Evolutionary conservation across 2,329 filamentous ascomycete genomes (phyloP), one percentile per base, ranked within the genome.

Genomic region (Tolypocladium nubicola): DNA sequence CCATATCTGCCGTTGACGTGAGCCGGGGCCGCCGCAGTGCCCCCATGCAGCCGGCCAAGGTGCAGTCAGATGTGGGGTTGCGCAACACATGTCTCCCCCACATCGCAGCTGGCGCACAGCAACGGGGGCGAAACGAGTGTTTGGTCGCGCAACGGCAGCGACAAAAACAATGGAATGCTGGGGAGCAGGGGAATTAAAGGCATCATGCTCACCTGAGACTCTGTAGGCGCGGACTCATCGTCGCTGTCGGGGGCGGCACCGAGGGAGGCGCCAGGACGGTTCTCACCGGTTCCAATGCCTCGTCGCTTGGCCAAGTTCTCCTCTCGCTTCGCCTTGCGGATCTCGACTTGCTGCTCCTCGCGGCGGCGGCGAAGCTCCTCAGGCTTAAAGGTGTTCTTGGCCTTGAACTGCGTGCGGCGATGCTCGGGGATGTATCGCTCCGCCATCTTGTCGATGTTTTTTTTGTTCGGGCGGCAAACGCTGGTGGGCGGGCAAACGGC

Each of bases 381-480:
- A 68, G 93, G 93, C 85, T 97, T 97, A 83, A 99, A 97, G 70
- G 90, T 90, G 77, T 90, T 93, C 84, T 97, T 97, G 57, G 94
- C 94, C 88, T 99, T 99, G 87, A 96, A 99, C 80, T 96, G 92
- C 65, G 90, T 97, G 73, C 94, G 92, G 75, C 94, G 91, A 82
- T 99, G 94, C 81, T 99, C 94, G 75, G 94, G 94, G 71, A 99
- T 99, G 81, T 97, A 99, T 71, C 94, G 90, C 76, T 99, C 94
- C 75, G 94, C 89, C 94, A 99, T 99, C 78, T 68, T 86, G 75
- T 72, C 72, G 71, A 71, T 58, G 70, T 65, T 64, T 59, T 59
- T 64, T 63, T 63, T 58, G 61, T 61, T 39, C 50, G 57, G 56
- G 58, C 55, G 41, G 50, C 47, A 52, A 61, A 52, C 26, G 52